phyloP scores from a whole-genome alignment of 1,284 basidiomycete genomes.

The Amylostereum areolatum region DNA sequence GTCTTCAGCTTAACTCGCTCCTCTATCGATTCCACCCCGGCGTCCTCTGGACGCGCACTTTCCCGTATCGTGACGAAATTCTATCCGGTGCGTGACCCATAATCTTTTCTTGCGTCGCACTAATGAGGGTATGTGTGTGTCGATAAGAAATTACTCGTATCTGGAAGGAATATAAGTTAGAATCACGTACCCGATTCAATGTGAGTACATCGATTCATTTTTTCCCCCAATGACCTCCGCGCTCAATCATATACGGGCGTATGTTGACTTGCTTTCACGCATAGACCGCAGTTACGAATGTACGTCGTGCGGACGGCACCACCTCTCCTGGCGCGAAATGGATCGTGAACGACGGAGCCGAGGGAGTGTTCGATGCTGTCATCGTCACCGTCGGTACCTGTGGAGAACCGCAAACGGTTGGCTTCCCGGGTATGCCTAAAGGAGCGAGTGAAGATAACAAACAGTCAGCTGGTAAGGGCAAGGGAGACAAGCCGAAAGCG shows the following conservation, averaged over 20 bases:
- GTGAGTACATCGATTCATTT: slow-evolving; percentile 15
- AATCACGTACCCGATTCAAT: slow-evolving; percentile 43
- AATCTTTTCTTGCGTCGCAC: not conserved
- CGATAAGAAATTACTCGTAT: slow-evolving; percentile 41
- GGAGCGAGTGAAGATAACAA: slow-evolving; percentile 7
- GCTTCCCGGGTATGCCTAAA: slow-evolving; percentile 41
- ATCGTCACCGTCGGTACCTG: slow-evolving; percentile 56
- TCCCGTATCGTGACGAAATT: slow-evolving; percentile 54
- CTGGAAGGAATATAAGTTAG: slow-evolving; percentile 51
- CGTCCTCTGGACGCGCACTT: slow-evolving; percentile 36
- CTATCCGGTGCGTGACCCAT: slow-evolving; percentile 29
- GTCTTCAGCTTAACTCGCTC: slow-evolving; percentile 54
- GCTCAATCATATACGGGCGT: not conserved
- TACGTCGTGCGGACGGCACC: slow-evolving; percentile 20
- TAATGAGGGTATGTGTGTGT: not conserved
- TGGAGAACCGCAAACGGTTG: slow-evolving; percentile 44
- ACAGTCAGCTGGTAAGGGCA: slow-evolving; percentile 6
- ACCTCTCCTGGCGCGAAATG: slow-evolving; percentile 25
- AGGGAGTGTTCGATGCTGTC: slow-evolving; percentile 51
- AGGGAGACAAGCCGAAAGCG: not conserved
- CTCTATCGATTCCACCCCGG: slow-evolving; percentile 43
- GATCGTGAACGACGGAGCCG: slow-evolving; percentile 44
- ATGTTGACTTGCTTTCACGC: not conserved
- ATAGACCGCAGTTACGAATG: slow-evolving; percentile 31
- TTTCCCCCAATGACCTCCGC: not conserved